phyloP scores from a whole-genome alignment of 225 moss, liverwort and hornwort genomes.

The Neckera pumila region DNA sequence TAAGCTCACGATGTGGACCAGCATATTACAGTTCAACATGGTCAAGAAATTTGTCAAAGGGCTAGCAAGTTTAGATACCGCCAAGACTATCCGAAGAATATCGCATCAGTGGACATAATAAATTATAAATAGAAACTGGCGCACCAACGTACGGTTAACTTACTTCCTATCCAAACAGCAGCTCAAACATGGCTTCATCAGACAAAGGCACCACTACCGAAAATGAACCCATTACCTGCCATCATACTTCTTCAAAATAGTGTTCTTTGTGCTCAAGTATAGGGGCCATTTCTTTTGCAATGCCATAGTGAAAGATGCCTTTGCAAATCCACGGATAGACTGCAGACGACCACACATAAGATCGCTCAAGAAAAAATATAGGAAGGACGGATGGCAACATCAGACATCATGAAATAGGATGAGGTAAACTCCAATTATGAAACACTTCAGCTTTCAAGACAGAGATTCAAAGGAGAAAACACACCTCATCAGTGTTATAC shows the following conservation, averaged over 20 bases:
- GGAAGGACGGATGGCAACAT: neutral
- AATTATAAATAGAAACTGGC: neutral
- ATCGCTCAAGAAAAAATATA: neutral
- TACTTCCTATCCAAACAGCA: neutral
- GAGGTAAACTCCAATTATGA: neutral
- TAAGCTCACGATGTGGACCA: neutral
- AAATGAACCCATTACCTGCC: slow-evolving; percentile 35
- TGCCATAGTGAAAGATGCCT: slow-evolving; percentile 77
- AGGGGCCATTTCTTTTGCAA: slow-evolving; percentile 75
- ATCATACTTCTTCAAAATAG: slow-evolving; percentile 93
- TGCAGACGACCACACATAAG: slow-evolving; percentile 5
- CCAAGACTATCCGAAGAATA: neutral
- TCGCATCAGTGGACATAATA: neutral
- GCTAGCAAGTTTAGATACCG: neutral
- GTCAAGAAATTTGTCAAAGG: neutral
- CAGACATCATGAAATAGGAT: neutral
- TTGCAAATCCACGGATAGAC: slow-evolving; percentile 80
- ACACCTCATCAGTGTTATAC: slow-evolving; percentile 95
- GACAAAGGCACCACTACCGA: neutral
- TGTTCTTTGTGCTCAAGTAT: slow-evolving; percentile 91
- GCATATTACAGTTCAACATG: neutral
- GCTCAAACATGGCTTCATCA: neutral
- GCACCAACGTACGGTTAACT: neutral
- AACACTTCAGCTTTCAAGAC: neutral
- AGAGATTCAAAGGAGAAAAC: neutral